Evolutionary conservation across 2,329 filamentous ascomycete genomes (phyloP), one percentile per base, ranked within the genome.

Genomic region (Scytalidium sp.): DNA sequence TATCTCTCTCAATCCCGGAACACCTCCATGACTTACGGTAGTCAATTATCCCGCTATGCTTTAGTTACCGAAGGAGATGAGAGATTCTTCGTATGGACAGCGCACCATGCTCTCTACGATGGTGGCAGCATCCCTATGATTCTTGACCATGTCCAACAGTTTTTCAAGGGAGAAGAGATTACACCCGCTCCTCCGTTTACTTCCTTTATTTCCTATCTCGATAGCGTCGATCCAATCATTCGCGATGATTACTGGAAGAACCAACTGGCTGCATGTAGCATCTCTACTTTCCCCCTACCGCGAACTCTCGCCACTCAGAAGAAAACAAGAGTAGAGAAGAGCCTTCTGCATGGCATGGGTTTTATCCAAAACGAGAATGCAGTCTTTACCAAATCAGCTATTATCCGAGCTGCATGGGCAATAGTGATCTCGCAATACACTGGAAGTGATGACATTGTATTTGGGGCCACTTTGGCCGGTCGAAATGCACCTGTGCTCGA

Each of bases 101-200:
- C 84, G 7, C 81, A 83, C 55, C 82, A 85, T 63, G 73, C 78
- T 1, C 55, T 83, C 1, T 85, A 84, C 58, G 82, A 85, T 63
- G 81, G 82, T n/a, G 85, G 82, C 81, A 82, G 80, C 3, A 76
- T 82, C 64, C 41, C 47, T 27, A 39, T 20, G 41, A n/a, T 47
- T 40, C 21, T 40, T 32, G 41, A 45, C 7, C 9, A 7, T n/a
- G 43, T 45, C 9, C 19, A 45, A 20, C 19, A 45, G n/a, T 21
- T n/a, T 9, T 45, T 27, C 13, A n/a, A n/a, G 5, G 43, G 43
- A 8, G 23, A 27, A 21, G 20, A 19, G 13, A n/a, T n/a, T n/a
- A n/a, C n/a, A n/a, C n/a, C n/a, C n/a, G 17, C n/a, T 9, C 20
- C 8, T 3, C 13, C 15, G 4, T 45, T 45, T 20, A 36, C 19